Evolutionary conservation across 2,329 filamentous ascomycete species (phyloP).

Genomic region (Pseudocercospora fijiensis): DNA sequence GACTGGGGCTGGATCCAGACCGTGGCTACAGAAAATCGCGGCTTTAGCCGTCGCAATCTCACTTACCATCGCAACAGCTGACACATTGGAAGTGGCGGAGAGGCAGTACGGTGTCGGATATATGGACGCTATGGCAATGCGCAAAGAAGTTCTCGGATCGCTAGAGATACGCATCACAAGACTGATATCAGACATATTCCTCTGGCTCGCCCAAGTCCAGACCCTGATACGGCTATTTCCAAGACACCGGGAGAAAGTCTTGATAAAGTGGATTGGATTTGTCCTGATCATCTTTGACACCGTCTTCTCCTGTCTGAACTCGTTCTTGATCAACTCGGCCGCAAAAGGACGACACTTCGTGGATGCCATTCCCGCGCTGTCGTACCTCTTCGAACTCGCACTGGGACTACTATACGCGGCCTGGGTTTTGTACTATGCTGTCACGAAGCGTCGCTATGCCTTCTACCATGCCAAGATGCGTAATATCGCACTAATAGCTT

Average conservation of each 20-base stretch:
- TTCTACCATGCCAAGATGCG: constrained; percentile 90
- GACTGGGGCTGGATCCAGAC: constrained; percentile 83
- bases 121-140: constrained; percentile 75
- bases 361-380: constrained; percentile 85
- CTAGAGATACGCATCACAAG: constrained; percentile 85
- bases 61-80: constrained; percentile 86
- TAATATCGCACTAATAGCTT: constrained; percentile 78
- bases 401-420: constrained; percentile 85
- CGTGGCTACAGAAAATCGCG: constrained; percentile 79
- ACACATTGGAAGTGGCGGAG: constrained; percentile 84
- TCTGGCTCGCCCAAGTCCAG: constrained; percentile 97
- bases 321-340: constrained; percentile 65
- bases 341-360: constrained; percentile 69
- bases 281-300: constrained; percentile 87
- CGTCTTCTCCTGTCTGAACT: constrained; percentile 87
- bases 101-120: constrained; percentile 75
- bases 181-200: constrained; percentile 90
- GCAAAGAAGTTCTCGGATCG: constrained; percentile 76
- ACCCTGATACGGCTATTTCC: constrained; percentile 94
- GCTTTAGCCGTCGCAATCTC: constrained; percentile 70
- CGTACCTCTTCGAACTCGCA: constrained; percentile 84
- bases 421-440: constrained; percentile 88
- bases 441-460: constrained; percentile 88
- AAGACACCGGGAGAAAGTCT: constrained; percentile 92
- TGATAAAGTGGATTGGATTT: constrained; percentile 98